Evolutionary conservation across 2,329 filamentous ascomycete species (phyloP).

Genomic region (Monilinia fructigena): DNA sequence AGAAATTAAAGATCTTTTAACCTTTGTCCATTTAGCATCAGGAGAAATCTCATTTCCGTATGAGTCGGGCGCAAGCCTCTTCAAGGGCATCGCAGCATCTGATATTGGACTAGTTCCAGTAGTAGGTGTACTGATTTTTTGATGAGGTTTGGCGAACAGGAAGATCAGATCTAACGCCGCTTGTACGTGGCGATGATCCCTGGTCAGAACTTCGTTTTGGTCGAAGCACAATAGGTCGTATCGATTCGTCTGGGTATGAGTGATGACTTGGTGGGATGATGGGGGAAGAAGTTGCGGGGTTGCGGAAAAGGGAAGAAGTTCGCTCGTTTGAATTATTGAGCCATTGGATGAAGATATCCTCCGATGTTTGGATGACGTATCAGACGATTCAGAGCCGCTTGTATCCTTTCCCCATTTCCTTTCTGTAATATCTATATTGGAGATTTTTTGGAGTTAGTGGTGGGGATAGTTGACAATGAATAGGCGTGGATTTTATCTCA

Average conservation of each 20-base stretch:
- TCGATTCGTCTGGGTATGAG: slow-evolving; percentile 22
- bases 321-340: slow-evolving; percentile 22
- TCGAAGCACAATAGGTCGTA: slow-evolving; percentile 28
- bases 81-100: not conserved
- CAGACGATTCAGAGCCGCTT: slow-evolving; percentile 7
- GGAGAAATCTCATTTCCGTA: slow-evolving; percentile 56
- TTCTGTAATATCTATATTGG: slow-evolving; percentile 1
- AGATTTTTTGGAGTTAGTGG: slow-evolving; percentile 3
- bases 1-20: slow-evolving; percentile 55
- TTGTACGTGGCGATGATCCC: slow-evolving; percentile 25
- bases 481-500: not conserved
- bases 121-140: slow-evolving; percentile 10
- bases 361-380: slow-evolving; percentile 9
- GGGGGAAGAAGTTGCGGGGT: slow-evolving; percentile 10
- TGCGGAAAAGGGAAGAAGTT: slow-evolving; percentile 4
- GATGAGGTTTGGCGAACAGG: slow-evolving; percentile 21
- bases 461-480: slow-evolving; percentile 1
- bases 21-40: slow-evolving; percentile 60
- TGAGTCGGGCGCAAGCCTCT: slow-evolving; percentile 54
- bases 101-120: slow-evolving; percentile 24
- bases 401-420: not conserved
- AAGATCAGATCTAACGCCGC: slow-evolving; percentile 28
- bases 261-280: slow-evolving; percentile 5
- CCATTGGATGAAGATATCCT: slow-evolving; percentile 12
- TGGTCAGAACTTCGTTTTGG: slow-evolving; percentile 27